phyloP scores from a whole-genome alignment of 306 rosid species.

The Nissolia schottii region DNA sequence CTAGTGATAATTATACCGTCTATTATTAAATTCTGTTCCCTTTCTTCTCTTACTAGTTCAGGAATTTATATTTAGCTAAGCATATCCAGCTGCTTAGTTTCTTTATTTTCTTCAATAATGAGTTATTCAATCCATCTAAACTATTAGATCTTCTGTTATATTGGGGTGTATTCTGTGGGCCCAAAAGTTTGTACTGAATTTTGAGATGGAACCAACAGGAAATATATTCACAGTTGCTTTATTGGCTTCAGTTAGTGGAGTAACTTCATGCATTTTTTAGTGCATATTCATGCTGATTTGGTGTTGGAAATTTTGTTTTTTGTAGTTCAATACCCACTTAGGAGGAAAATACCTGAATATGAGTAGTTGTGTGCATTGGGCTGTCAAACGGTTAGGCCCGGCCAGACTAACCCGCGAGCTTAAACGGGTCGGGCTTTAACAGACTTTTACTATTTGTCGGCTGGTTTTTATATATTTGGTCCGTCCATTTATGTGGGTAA shows the following conservation, averaged over 20 bases:
- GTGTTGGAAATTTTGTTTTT: not conserved
- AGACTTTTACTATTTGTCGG: too few relatives aligned
- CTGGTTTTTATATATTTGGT: too few relatives aligned
- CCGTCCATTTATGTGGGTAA: too few relatives aligned
- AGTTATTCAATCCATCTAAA: slow-evolving; percentile 17
- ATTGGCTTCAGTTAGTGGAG: slow-evolving; percentile 3
- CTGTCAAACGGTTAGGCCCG: too few relatives aligned
- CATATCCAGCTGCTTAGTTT: slow-evolving; percentile 19
- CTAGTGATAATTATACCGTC: slow-evolving; percentile 66
- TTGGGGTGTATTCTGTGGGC: slow-evolving; percentile 17
- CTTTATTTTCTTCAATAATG: slow-evolving; percentile 23
- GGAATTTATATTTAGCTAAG: slow-evolving; percentile 24
- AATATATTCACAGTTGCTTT: slow-evolving; percentile 29
- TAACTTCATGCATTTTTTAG: not conserved
- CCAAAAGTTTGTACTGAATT: slow-evolving; percentile 27
- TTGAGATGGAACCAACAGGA: slow-evolving; percentile 35
- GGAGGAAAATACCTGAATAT: not conserved
- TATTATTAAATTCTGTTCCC: slow-evolving; percentile 42
- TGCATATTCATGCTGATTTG: not conserved
- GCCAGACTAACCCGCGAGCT: too few relatives aligned
- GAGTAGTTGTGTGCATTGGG: too few relatives aligned
- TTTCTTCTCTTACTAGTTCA: slow-evolving; percentile 23
- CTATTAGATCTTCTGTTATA: slow-evolving; percentile 13
- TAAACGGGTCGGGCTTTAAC: too few relatives aligned
- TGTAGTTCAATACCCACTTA: not conserved